Conservation (phyloP, 768 basidiomycete genomes). For the Amanita polypyramis region DNA sequence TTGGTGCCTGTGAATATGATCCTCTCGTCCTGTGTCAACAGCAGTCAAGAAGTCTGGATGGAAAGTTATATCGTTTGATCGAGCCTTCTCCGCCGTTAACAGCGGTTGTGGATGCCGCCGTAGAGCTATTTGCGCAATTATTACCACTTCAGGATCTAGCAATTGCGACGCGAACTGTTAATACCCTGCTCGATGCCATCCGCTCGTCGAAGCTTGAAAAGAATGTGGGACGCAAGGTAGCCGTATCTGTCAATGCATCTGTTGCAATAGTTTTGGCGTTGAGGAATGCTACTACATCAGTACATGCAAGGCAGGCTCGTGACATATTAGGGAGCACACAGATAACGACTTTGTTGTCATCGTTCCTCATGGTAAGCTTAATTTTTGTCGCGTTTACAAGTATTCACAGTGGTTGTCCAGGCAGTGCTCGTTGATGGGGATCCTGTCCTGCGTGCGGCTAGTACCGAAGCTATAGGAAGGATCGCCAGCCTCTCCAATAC, state of each 20-base stretch:
- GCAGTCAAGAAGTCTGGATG: slow-evolving; percentile 32
- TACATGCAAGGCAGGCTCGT: slow-evolving; percentile 44
- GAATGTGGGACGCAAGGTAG: slow-evolving; percentile 79
- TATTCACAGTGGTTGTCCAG: slow-evolving; percentile 22
- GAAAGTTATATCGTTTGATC: slow-evolving; percentile 20
- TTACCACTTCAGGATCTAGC: slow-evolving; percentile 68
- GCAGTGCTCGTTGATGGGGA: slow-evolving; percentile 79
- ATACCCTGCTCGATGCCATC: slow-evolving; percentile 51
- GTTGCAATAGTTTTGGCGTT: slow-evolving; percentile 67
- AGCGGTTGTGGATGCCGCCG: slow-evolving; percentile 78
- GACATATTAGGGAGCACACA: slow-evolving; percentile 60
- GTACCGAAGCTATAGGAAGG: slow-evolving; percentile 84
- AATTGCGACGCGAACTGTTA: slow-evolving; percentile 42
- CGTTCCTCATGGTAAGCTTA: slow-evolving; percentile 65
- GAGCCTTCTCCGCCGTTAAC: slow-evolving; percentile 72
- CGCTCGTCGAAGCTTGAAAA: slow-evolving; percentile 75
- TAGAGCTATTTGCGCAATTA: slow-evolving; percentile 76
- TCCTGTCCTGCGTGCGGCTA: slow-evolving; percentile 58
- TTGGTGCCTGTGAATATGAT: slow-evolving; percentile 83
- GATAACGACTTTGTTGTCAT: slow-evolving; percentile 49
- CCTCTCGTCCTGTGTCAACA: slow-evolving; percentile 58
- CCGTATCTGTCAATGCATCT: slow-evolving; percentile 71
- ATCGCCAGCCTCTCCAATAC: slow-evolving; percentile 77
- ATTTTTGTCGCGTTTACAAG: neutral
- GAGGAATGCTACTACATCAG: slow-evolving; percentile 37